phyloP scores from a whole-genome alignment of 1,284 basidiomycete species.

The Ceratobasidium sp. region DNA sequence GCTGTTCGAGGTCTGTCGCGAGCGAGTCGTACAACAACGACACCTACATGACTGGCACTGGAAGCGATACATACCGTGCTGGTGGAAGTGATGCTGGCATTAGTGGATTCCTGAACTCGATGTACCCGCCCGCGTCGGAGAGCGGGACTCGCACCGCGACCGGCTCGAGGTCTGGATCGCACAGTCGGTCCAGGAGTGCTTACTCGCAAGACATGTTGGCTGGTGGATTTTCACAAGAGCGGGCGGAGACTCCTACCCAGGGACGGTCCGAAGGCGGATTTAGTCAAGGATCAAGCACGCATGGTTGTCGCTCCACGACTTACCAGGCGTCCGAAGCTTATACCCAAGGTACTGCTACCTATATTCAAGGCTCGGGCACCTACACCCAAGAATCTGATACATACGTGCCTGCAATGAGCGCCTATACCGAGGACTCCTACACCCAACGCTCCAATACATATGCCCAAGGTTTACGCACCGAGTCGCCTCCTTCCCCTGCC shows the following conservation, averaged over 20 bases:
- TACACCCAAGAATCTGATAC: slow-evolving; percentile 24
- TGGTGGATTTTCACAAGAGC: neutral
- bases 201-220: slow-evolving; percentile 3
- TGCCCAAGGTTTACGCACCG: no score
- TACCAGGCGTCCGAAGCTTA: slow-evolving; percentile 26
- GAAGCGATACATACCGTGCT: slow-evolving; percentile 32
- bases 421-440: slow-evolving; percentile 21
- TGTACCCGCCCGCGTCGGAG: slow-evolving; percentile 30
- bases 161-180: neutral
- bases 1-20: slow-evolving; percentile 7
- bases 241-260: neutral
- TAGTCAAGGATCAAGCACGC: slow-evolving; percentile 5
- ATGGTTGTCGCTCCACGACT: slow-evolving; percentile 11
- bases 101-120: slow-evolving; percentile 20
- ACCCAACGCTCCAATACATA: no score
- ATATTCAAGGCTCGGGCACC: slow-evolving; percentile 6
- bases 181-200: slow-evolving; percentile 10
- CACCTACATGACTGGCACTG: slow-evolving; percentile 11
- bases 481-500: slow-evolving; percentile 25
- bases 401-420: slow-evolving; percentile 8
- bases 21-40: slow-evolving; percentile 4
- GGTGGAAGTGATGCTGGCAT: slow-evolving; percentile 21
- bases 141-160: slow-evolving; percentile 4
- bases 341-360: slow-evolving; percentile 10
- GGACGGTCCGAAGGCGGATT: slow-evolving; percentile 19